Evolutionary conservation across 106 monocot genomes (phyloP), one percentile per base, ranked within the genome.

Genomic region (Agapanthus africanus): DNA sequence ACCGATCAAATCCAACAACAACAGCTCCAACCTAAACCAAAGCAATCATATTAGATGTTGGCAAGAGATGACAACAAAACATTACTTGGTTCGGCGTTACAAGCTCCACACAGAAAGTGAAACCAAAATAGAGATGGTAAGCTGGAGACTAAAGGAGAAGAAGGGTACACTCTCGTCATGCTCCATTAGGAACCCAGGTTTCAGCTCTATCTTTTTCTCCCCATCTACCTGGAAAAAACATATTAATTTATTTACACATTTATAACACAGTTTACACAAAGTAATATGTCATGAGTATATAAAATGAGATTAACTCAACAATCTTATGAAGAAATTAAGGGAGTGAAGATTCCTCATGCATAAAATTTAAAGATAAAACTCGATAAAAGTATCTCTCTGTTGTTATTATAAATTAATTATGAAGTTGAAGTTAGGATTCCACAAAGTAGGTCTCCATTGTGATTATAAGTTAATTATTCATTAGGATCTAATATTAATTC

Each of bases 1-100:
- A 92, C 23, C 95, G 88, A 71, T 97, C 95, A 76, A 97, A 97
- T 56, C 95, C 95, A 69, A 97, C 95, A 23, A 97, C 91, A 77
- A 97, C 95, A 52, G 95, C 95, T 54, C 91, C 95, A 54, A 97
- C 91, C 95, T 97, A 71, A 73, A 73, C 68, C 63, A 68, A n/a
- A 62, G 25, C 59, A 38, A 71, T 66, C n/a, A 36, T n/a, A 8
- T 63, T 35, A 39, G 64, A 64, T 37, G 6, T 37, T 21, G 25
- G 10, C 3, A 38, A 64, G 6, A 32, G 9, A 42, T 42, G 7
- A 97, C n/a, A 15, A 21, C 5, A 57, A 60, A 42, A 70, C 21
- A 14, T 10, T 40, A 19, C 13, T 40, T 51, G 35, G 22, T 31
- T 27, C n/a, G 8, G 33, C 27, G 47, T 30, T 11, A 50, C 22